Evolutionary conservation across 176 grass and related monocot genomes (phyloP).

Genomic region (sorghum (Sorghum bicolor)): Sorghum_bicolor_NCBIv3 NC_012875.2:55017501-55018000

Average conservation of each 20-base stretch:
- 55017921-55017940: not conserved
- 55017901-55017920: not conserved
- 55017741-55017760: not conserved
- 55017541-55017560: slow-evolving; percentile 21
- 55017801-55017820: not conserved
- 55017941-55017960: not conserved
- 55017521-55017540: not conserved
- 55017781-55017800: not conserved
- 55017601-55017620: slow-evolving; percentile 23
- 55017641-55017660: not conserved
- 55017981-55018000: not conserved
- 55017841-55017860: not conserved
- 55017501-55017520: not conserved
- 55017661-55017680: not conserved
- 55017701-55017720: slow-evolving; percentile 13
- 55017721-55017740: not conserved
- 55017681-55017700: slow-evolving; percentile 2
- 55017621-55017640: slow-evolving; percentile 5
- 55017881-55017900: not conserved
- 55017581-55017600: slow-evolving; percentile 2
- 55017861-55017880: not conserved
- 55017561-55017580: not conserved
- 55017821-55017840: not conserved
- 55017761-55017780: not conserved
- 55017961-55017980: not conserved